Conservation (phyloP, 768 basidiomycete genomes). For the Mycena latifolia region DNA sequence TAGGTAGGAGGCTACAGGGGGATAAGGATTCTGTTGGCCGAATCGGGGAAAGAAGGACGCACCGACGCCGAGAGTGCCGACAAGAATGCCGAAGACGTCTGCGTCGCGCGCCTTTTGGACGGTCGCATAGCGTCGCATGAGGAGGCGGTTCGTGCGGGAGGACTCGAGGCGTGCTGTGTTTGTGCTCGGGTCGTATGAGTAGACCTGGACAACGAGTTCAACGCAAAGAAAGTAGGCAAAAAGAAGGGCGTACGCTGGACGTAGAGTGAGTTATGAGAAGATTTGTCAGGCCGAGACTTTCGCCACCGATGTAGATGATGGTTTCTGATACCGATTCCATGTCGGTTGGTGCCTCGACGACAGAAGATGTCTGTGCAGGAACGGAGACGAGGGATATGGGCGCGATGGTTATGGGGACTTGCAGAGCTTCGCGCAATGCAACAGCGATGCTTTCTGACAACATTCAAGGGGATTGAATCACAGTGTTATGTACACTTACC, state of each 20-base stretch:
- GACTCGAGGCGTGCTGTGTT: slow-evolving; percentile 68
- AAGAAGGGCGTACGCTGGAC: slow-evolving; percentile 61
- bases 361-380: slow-evolving; percentile 15
- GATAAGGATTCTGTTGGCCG: not conserved
- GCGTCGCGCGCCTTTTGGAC: slow-evolving; percentile 92
- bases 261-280: slow-evolving; percentile 85
- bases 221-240: not conserved
- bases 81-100: slow-evolving; percentile 95
- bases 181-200: slow-evolving; percentile 77
- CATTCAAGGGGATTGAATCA: slow-evolving; percentile 3
- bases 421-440: slow-evolving; percentile 44
- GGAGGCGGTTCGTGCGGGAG: slow-evolving; percentile 77
- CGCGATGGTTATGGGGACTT: slow-evolving; percentile 11
- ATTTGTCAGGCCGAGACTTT: slow-evolving; percentile 86
- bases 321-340: slow-evolving; percentile 34
- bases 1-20: slow-evolving; percentile 79
- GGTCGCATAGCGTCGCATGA: slow-evolving; percentile 90
- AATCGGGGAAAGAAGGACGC: slow-evolving; percentile 34
- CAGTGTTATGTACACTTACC: slow-evolving; percentile 53
- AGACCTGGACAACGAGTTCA: slow-evolving; percentile 62
- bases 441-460: slow-evolving; percentile 24
- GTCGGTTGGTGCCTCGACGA: slow-evolving; percentile 4
- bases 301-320: slow-evolving; percentile 77
- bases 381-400: slow-evolving; percentile 26
- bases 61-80: slow-evolving; percentile 95